Evolutionary conservation across 345 rosid species (phyloP), one percentile per base, ranked within the genome.

Genomic region (Raphanus sativus): DNA sequence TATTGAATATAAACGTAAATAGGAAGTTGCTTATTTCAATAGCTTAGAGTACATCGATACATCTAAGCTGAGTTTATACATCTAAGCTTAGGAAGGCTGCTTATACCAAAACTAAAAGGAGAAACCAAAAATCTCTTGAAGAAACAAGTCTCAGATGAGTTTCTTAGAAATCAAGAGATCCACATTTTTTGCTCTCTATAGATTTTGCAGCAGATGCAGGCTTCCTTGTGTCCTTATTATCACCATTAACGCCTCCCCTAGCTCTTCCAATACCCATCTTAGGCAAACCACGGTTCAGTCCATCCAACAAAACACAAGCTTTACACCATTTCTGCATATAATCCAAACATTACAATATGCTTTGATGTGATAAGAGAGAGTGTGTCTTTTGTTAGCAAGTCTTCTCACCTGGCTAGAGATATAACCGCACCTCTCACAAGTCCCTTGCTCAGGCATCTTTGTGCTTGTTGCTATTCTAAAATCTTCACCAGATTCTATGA

Each of bases 401-500:
- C 65, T 48, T 32, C 69, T 76, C 73, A 92, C 97, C 93, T 94
- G 99, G 84, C 99, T 92, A 54, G 99, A 92, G 15, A 94, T 92
- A 73, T 94, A 94, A 9, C 99, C 98, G 59, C 99, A 90, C 29
- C 91, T 84, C 85, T 90, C 94, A 69, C 99, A 95, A 1, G 85
- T 90, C 36, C 98, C 98, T 85, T 92, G 97, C 85, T 94, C 98
- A 21, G 97, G 98, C 98, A 92, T 92, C 81, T 90, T 94, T 4
- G 96, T 90, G 0, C 84, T 72, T 28, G 92, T 88, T 3, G 97
- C 80, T 48, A 94, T 92, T 84, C 98, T 89, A 65, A 94, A 92
- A 75, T 89, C 80, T 77, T 94, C 98, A 38, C 98, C 97, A 0
- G 95, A 62, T 30, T 86, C 88, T 71, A 92, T 92, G 70, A 89